These are phyloP conservation scores for Sporothrix curviconia DNA, from an alignment of 2,329 filamentous ascomycete species.

Conservation along the genomic window DNA sequence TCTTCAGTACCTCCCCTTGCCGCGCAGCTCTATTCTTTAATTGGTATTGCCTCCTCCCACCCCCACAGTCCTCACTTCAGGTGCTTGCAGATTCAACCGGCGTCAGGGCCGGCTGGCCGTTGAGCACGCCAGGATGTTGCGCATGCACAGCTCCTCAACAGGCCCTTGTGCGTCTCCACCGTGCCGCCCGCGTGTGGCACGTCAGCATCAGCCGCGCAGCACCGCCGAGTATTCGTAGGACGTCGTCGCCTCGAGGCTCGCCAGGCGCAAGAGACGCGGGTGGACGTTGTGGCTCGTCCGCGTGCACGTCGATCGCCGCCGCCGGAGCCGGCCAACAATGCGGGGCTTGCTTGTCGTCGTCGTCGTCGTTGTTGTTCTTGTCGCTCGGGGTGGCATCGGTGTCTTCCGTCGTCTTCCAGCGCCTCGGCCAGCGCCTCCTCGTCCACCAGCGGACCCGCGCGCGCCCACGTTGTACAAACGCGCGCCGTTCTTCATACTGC, in stretches of 20 bases:
- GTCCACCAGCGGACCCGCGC: conserved; percentile 58
- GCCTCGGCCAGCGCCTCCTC: conserved; percentile 57
- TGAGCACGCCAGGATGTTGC: conserved; percentile 57
- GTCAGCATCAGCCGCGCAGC: conserved; percentile 45
- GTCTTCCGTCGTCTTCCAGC: conserved; percentile 37
- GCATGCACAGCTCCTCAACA: conserved; percentile 61
- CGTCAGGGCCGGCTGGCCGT: conserved; percentile 45
- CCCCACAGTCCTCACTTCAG: conserved; percentile 31
- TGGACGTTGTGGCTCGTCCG: conserved; percentile 52
- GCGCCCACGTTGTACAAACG: conserved; percentile 60
- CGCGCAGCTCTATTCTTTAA: not conserved
- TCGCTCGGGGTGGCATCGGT: no score
- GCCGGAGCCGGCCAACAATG: conserved; percentile 42
- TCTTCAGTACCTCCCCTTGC: no score
- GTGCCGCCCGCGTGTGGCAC: conserved; percentile 62
- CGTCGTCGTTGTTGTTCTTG: no score
- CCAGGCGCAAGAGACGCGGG: conserved; percentile 36
- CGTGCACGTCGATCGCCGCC: conserved; percentile 59
- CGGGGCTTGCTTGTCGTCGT: no score
- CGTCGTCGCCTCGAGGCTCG: conserved; percentile 19
- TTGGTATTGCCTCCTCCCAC: no score
- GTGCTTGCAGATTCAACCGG: conserved; percentile 57
- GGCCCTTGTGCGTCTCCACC: conserved; percentile 58
- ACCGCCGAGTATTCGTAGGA: not conserved
- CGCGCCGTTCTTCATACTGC: conserved; percentile 46